phyloP scores from a whole-genome alignment of 1,284 basidiomycete genomes.

The Rhodotorula sp. region DNA sequence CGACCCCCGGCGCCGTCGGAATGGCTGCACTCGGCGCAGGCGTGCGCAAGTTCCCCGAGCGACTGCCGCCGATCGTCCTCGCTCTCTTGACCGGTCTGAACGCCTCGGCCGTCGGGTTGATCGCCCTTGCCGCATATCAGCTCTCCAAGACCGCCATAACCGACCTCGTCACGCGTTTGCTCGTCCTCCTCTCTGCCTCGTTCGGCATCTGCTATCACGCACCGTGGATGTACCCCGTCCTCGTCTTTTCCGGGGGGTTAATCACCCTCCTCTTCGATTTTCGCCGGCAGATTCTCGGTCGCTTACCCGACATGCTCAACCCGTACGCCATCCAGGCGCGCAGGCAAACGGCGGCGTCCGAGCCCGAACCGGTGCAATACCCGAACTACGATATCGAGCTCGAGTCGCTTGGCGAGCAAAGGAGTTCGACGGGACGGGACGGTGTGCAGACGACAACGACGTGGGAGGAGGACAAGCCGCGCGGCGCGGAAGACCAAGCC shows the following conservation, averaged over 20 bases:
- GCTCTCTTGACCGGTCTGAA: conserved; percentile 61
- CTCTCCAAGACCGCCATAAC: conserved; percentile 57
- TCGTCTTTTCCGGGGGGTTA: conserved; percentile 50
- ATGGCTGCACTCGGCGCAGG: conserved; percentile 59
- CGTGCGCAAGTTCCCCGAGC: conserved; percentile 55
- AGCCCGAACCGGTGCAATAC: background rate
- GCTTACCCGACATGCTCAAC: background rate
- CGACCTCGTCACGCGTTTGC: conserved; percentile 55
- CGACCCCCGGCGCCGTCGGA: conserved; percentile 56
- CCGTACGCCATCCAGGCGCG: background rate
- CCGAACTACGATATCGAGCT: background rate
- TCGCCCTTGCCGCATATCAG: conserved; percentile 60
- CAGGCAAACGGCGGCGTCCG: background rate
- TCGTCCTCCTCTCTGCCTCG: conserved; percentile 56
- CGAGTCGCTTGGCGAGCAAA: background rate
- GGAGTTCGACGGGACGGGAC: no score
- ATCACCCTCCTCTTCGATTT: conserved; percentile 37
- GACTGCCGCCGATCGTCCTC: conserved; percentile 57
- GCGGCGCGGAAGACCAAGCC: no score
- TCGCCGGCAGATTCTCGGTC: background rate
- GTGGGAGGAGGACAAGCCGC: no score
- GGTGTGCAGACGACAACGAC: no score
- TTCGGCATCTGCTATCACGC: conserved; percentile 59
- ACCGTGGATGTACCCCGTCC: conserved; percentile 54
- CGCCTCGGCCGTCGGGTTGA: conserved; percentile 60